Evolutionary conservation across 2,329 filamentous ascomycete genomes (phyloP).

Genomic region (Hypocrella siamensis): DNA sequence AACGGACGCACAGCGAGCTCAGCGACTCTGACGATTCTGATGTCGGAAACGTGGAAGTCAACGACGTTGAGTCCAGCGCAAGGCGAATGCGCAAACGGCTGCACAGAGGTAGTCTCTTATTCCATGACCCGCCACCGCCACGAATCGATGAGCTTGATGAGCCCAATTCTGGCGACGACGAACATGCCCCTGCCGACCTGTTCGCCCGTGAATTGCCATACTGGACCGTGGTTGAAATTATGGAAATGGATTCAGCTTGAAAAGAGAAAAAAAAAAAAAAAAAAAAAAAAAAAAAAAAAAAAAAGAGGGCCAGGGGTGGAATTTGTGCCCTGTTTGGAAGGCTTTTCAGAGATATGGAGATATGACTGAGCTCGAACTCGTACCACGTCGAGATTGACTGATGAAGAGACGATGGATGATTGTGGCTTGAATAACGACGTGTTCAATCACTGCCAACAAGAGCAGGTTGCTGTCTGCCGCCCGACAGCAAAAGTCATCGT

Average conservation of each 20-base stretch:
- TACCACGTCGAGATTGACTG: no score
- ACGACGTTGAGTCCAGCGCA: conserved; percentile 29
- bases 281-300: no score
- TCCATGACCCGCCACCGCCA: conserved; percentile 32
- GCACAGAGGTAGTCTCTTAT: conserved; percentile 29
- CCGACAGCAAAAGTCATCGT: no score
- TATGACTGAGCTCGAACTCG: no score
- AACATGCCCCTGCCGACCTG: conserved; percentile 21
- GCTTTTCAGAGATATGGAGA: no score
- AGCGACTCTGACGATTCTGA: conserved; percentile 32
- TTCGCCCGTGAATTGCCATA: conserved; percentile 34
- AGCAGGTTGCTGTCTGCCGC: no score
- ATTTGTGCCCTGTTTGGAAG: no score
- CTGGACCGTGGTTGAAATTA: conserved; percentile 28
- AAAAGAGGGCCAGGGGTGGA: no score
- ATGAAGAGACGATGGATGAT: no score
- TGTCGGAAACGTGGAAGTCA: conserved; percentile 21
- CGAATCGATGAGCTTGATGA: conserved; percentile 39
- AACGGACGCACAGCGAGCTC: conserved; percentile 37
- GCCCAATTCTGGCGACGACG: conserved; percentile 31
- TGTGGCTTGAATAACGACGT: no score
- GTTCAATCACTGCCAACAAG: no score
- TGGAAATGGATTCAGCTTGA: conserved; percentile 29
- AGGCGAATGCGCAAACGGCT: conserved; percentile 30
- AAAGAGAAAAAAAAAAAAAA: no score